Evolutionary conservation across 75 land plant genomes (phyloP).

Genomic region (Isoetes taiwanensis): DNA sequence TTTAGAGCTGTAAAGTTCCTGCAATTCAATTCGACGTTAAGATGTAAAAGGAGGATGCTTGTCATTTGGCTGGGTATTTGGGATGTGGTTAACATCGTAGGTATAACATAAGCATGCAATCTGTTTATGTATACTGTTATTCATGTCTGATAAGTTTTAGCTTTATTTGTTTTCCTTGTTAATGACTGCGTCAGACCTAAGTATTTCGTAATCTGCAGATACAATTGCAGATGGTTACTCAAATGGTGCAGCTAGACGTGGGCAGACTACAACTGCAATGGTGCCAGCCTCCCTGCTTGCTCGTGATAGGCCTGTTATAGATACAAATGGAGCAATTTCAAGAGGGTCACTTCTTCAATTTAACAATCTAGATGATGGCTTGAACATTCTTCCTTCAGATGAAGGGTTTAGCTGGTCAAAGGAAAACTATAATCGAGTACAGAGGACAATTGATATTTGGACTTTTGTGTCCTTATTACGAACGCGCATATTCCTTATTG

Average conservation of each 20-base stretch:
- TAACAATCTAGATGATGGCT: too few relatives aligned
- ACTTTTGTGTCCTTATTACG: conserved; percentile 66
- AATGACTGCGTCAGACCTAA: too few relatives aligned
- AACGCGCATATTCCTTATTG: conserved; percentile 47
- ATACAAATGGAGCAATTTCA: too few relatives aligned
- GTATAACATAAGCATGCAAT: background rate
- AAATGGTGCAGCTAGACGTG: conserved; percentile 1
- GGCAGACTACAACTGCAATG: too few relatives aligned
- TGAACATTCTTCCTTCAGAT: conserved; percentile 61
- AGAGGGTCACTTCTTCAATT: too few relatives aligned
- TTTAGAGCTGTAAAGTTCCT: background rate
- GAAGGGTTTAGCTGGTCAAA: conserved; percentile 92
- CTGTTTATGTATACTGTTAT: background rate
- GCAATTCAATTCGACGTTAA: background rate
- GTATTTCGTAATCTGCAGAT: too few relatives aligned
- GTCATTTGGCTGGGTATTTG: background rate
- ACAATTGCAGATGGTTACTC: background rate
- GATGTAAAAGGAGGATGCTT: background rate
- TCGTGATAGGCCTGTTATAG: too few relatives aligned
- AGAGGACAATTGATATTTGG: conserved; percentile 83
- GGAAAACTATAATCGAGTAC: conserved; percentile 60
- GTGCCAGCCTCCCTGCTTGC: too few relatives aligned
- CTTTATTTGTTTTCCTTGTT: too few relatives aligned
- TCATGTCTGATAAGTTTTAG: background rate
- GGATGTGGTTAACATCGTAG: background rate